Conservation (phyloP, 2,329 filamentous ascomycete species). For the Alternaria burnsii region DNA sequence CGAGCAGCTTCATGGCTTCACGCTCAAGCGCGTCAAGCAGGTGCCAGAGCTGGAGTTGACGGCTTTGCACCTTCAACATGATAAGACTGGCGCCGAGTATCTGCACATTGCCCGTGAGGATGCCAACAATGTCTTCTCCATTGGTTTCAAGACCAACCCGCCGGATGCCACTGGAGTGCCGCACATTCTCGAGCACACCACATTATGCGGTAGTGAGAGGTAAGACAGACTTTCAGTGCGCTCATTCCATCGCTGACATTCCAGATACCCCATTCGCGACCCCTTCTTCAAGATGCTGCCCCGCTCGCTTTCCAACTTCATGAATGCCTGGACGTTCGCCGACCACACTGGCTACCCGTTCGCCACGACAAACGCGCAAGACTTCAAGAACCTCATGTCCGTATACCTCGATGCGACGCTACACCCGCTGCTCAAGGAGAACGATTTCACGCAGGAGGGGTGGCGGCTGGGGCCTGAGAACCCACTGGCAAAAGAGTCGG, state of each 20-base stretch:
- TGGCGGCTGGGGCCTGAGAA: constrained; percentile 97
- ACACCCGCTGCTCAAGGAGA: constrained; percentile 85
- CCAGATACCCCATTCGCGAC: constrained; percentile 92
- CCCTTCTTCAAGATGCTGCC: constrained; percentile 99
- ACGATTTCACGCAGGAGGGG: constrained; percentile 94
- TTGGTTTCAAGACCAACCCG: constrained; percentile 99
- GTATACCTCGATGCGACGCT: constrained; percentile 96
- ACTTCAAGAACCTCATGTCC: constrained; percentile 94
- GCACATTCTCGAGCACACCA: constrained; percentile 97
- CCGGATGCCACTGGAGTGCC: constrained; percentile 95
- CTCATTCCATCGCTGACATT: constrained; percentile 15
- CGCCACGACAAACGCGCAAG: constrained; percentile 92
- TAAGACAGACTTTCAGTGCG: constrained; percentile 52
- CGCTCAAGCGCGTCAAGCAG: constrained; percentile 85
- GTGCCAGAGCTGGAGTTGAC: constrained; percentile 94
- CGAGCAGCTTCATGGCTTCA: constrained; percentile 92
- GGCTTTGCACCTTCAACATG: constrained; percentile 87
- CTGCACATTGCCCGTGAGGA: constrained; percentile 94
- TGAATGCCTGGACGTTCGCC: constrained; percentile 97
- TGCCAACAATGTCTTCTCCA: constrained; percentile 98
- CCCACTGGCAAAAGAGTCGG: constrained; percentile 61
- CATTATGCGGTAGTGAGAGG: constrained; percentile 93
- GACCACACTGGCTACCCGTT: constrained; percentile 99
- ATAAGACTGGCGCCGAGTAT: constrained; percentile 95
- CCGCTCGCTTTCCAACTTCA: constrained; percentile 97